Base-by-base conservation (phyloP, 2,329 filamentous ascomycete species). In the Arthrobotrys entomopaga region DNA sequence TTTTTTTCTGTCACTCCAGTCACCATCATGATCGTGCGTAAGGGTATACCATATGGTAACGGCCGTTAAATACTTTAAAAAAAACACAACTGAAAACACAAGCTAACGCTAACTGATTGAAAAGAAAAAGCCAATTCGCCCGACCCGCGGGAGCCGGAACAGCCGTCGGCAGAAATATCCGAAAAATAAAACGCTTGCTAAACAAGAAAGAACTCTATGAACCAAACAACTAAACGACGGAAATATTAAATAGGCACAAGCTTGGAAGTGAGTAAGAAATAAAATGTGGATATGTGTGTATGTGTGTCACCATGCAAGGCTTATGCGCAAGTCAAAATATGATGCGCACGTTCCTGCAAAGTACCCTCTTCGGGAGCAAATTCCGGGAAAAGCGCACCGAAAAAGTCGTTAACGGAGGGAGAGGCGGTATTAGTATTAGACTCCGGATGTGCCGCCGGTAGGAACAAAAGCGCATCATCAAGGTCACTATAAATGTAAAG, bases 281-380 rank as follows among this genome's bases (percentile, higher is more conserved):
- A n/a, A n/a, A n/a, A n/a, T n/a, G n/a, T n/a, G n/a, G n/a, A n/a
- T n/a, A n/a, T n/a, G n/a, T n/a, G n/a, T n/a, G n/a, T n/a, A n/a
- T n/a, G n/a, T 26, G 24, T 26, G 7, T 26, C 24, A 7, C 7
- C 24, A 7, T 26, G 24, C 7, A n/a, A 26, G n/a, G 20, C 26
- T 15, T 60, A 72, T 19, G 60, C 61, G 20, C 69, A 73, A 16
- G 38, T 58, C 13, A n/a, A 57, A 46, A 73, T 49, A 22, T 48
- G 19, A 24, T 66, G 56, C 3, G 59, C 43, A 34, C 34, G 40
- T 20, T 66, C 69, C 13, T 66, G 61, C 2, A 73, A 15, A 16
- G 43, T 20, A 4, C 13, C 38, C 34, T 49, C 20, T 6, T 73
- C 61, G 34, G 58, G 19, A 19, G 29, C 13, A 16, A 56, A 20